phyloP scores from a whole-genome alignment of 768 basidiomycete species.

The Saitozyma podzolica region DNA sequence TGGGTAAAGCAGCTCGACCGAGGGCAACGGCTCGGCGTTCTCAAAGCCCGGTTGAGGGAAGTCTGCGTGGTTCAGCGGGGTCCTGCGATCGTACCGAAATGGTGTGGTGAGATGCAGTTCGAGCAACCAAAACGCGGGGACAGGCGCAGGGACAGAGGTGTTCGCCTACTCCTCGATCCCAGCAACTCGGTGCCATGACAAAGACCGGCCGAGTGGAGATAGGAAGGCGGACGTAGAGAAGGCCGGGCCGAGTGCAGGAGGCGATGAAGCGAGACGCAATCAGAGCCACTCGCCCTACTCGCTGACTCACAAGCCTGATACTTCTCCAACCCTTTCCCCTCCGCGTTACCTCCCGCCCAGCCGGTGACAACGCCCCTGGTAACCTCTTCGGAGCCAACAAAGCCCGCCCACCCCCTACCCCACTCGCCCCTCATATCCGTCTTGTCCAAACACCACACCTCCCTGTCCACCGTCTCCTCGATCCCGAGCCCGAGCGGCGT shows the following conservation, averaged over 20 bases:
- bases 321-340: constrained; percentile 30
- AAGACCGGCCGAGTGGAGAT: too few species aligned
- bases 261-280: neutral
- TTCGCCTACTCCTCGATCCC: too few species aligned
- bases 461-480: constrained; percentile 17
- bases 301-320: constrained; percentile 39
- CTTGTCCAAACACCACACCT: constrained; percentile 24
- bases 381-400: constrained; percentile 28
- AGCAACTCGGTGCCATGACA: too few species aligned
- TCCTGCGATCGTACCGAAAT: too few species aligned
- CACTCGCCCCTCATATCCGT: constrained; percentile 35
- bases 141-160: too few species aligned
- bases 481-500: constrained; percentile 1
- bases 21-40: constrained; percentile 36
- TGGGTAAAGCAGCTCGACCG: constrained; percentile 45
- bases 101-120: too few species aligned
- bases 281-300: too few species aligned
- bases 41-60: constrained; percentile 48
- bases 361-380: constrained; percentile 26
- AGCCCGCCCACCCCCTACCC: constrained; percentile 38
- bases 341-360: constrained; percentile 21
- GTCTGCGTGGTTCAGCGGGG: constrained; percentile 14
- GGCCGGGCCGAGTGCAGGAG: neutral
- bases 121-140: too few species aligned
- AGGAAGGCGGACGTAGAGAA: too few species aligned